phyloP scores from a whole-genome alignment of 306 rosid species.

The Sesbania bispinosa region DNA sequence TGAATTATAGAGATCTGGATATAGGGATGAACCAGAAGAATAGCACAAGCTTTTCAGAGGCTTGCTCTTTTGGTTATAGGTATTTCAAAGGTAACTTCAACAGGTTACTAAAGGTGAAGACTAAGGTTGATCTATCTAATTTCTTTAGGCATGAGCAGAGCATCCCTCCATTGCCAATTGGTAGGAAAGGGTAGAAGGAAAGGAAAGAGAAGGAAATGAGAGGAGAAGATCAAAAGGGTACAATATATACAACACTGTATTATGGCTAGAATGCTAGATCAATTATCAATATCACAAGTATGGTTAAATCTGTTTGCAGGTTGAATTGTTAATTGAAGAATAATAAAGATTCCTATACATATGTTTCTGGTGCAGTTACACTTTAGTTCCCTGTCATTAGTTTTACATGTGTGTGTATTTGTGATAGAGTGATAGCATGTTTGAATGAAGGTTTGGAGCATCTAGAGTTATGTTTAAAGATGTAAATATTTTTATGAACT shows the following conservation, averaged over 20 bases:
- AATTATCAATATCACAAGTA: not conserved
- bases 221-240: not conserved
- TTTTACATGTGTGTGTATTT: not conserved
- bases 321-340: not conserved
- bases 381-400: not conserved
- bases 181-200: slow-evolving; percentile 8
- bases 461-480: no score
- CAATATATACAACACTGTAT: not conserved
- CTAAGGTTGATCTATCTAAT: slow-evolving; percentile 44
- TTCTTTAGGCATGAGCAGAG: slow-evolving; percentile 57
- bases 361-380: not conserved
- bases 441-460: no score
- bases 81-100: slow-evolving; percentile 41
- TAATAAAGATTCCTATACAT: not conserved
- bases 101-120: slow-evolving; percentile 41
- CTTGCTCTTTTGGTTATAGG: slow-evolving; percentile 34
- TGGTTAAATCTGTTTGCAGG: not conserved
- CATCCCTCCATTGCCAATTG: slow-evolving; percentile 30
- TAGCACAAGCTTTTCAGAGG: slow-evolving; percentile 4
- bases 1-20: slow-evolving; percentile 51
- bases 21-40: slow-evolving; percentile 41
- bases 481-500: no score
- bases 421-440: not conserved
- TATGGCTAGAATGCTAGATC: not conserved
- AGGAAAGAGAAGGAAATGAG: no score